phyloP scores from a whole-genome alignment of 305 asterid species.

The Caryopteris hybrid region DNA sequence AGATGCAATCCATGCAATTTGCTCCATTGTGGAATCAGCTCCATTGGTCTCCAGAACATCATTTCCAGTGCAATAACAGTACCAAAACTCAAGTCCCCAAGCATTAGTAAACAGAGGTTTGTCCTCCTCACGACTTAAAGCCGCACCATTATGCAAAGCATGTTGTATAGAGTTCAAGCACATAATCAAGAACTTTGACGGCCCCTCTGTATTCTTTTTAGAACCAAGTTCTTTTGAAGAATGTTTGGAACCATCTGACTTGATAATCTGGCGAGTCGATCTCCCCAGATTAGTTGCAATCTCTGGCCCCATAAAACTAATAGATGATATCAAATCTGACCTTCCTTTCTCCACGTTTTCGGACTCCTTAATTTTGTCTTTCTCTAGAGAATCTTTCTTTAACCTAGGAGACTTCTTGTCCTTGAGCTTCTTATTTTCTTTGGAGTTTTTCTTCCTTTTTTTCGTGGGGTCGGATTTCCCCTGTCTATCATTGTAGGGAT shows the following conservation, averaged over 20 bases:
- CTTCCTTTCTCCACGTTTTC: slow-evolving; percentile 20
- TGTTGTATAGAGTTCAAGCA: slow-evolving; percentile 67
- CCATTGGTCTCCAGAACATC: slow-evolving; percentile 62
- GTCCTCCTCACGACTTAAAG: slow-evolving; percentile 33
- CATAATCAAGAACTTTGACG: slow-evolving; percentile 59
- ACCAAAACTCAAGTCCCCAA: slow-evolving; percentile 95
- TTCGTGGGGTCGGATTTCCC: slow-evolving; percentile 34
- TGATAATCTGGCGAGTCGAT: slow-evolving; percentile 24
- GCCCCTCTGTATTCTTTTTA: slow-evolving; percentile 33
- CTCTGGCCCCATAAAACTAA: slow-evolving; percentile 31
- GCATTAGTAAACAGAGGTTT: slow-evolving; percentile 47
- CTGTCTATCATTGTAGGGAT: slow-evolving; percentile 70
- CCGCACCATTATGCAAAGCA: slow-evolving; percentile 32
- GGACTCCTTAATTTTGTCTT: background rate
- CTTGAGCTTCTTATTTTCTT: slow-evolving; percentile 25
- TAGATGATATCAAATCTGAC: slow-evolving; percentile 5
- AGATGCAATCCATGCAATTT: slow-evolving; percentile 88
- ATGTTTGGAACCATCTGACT: slow-evolving; percentile 22
- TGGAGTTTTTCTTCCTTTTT: slow-evolving; percentile 41
- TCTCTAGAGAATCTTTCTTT: slow-evolving; percentile 6
- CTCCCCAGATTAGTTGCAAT: slow-evolving; percentile 38
- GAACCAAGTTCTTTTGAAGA: slow-evolving; percentile 20
- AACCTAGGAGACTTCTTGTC: slow-evolving; percentile 23
- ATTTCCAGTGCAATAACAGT: slow-evolving; percentile 48
- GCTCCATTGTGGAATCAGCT: slow-evolving; percentile 45